Evolutionary conservation across 139 green algal genomes (phyloP), one percentile per base, ranked within the genome.

Genomic region (Chlorella sp.): DNA sequence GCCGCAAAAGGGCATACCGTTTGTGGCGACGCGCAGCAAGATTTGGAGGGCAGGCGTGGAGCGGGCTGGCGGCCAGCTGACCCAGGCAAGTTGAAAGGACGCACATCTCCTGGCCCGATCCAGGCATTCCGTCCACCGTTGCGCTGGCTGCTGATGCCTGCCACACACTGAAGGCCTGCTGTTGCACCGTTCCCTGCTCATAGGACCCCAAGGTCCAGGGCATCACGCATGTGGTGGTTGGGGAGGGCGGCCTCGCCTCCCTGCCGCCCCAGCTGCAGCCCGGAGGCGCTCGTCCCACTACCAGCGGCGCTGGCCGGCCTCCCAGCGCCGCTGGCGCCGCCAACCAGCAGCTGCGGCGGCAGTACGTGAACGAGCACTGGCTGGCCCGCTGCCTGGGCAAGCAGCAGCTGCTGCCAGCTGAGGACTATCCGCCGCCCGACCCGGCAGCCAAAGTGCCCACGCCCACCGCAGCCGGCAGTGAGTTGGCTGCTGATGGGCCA

Each of bases 151-250:
- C n/a, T n/a, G n/a, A n/a, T n/a, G n/a, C n/a, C n/a, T n/a, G n/a
- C n/a, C n/a, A n/a, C n/a, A n/a, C n/a, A n/a, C n/a, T n/a, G n/a
- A n/a, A n/a, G n/a, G n/a, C n/a, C n/a, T n/a, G n/a, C n/a, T 65
- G 32, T 5, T 64, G 30, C 41, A n/a, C 67, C 5, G 26, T 24
- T 68, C 9, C 22, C 17, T 32, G 8, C 26, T 0, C 26, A 36
- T 60, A 83, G 77, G 77, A 83, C 30, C 40, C 60, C 5, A 43
- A 56, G 0, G 43, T 30, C 3, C n/a, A 40, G 0, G 60, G 58
- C 40, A 40, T 74, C 16, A 83, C 77, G 14, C 77, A 83, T 30
- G 77, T 83, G 36, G 77, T 83, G 34, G 77, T 74, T 60, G 77
- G 56, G 1, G 77, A 73, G 6, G 60, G 60, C 38, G 77, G 77